These are phyloP conservation scores for Cyberlindnera samutprakarnensis DNA, from an alignment of 805 yeast genomes.

Conservation along the genomic window DNA sequence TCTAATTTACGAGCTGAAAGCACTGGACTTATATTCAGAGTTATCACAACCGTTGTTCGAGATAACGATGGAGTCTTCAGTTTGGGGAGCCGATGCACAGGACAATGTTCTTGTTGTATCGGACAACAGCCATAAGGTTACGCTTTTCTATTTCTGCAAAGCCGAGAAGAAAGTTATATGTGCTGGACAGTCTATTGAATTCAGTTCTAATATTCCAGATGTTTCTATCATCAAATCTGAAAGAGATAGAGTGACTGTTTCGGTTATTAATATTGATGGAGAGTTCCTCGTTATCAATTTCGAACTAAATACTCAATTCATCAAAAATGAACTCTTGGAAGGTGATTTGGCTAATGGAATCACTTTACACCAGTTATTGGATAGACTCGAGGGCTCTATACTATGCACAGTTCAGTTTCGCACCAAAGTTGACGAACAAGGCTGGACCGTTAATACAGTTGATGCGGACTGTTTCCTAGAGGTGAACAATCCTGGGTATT, in stretches of 20 bases:
- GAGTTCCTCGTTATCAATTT: slow-evolving; percentile 18
- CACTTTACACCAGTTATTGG: no score
- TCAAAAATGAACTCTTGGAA: no score
- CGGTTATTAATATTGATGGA: slow-evolving; percentile 40
- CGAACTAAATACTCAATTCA: no score
- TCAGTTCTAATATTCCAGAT: slow-evolving; percentile 52
- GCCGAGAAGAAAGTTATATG: slow-evolving; percentile 5
- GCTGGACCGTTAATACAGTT: slow-evolving; percentile 46
- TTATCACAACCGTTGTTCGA: slow-evolving; percentile 25
- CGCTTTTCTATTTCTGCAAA: slow-evolving; percentile 28
- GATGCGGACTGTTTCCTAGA: slow-evolving; percentile 34
- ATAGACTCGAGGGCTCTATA: no score
- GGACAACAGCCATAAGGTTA: slow-evolving; percentile 44
- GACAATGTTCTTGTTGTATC: slow-evolving; percentile 37
- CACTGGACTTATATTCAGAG: slow-evolving; percentile 16
- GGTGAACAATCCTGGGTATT: slow-evolving; percentile 40
- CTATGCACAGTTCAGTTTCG: slow-evolving; percentile 26
- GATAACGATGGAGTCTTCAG: slow-evolving; percentile 32
- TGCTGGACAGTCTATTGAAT: slow-evolving; percentile 30
- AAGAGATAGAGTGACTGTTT: slow-evolving; percentile 22
- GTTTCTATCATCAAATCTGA: slow-evolving; percentile 31
- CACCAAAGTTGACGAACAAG: slow-evolving; percentile 35
- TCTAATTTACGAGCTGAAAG: slow-evolving; percentile 28
- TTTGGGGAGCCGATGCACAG: slow-evolving; percentile 57
- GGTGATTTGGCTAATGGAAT: no score